phyloP scores from a whole-genome alignment of 768 basidiomycete species.

The Suillus bovinus region DNA sequence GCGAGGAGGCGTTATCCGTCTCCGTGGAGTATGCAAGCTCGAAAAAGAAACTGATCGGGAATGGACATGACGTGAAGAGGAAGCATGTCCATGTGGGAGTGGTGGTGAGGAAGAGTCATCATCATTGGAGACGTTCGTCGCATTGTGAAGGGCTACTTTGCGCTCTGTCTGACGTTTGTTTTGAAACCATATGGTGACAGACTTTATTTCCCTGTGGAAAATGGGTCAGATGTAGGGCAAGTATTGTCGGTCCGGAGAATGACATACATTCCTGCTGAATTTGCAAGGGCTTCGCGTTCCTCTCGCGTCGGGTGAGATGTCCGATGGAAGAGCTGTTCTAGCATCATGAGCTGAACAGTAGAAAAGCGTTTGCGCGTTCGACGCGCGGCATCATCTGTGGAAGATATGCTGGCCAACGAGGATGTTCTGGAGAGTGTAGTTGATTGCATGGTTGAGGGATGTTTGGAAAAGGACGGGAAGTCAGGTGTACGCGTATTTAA shows the following conservation, averaged over 20 bases:
- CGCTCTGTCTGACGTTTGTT: slow-evolving; percentile 48
- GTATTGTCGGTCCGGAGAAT: neutral
- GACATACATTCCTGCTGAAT: slow-evolving; percentile 62
- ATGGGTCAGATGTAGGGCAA: slow-evolving; percentile 15
- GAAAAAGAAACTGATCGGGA: slow-evolving; percentile 34
- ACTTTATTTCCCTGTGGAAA: slow-evolving; percentile 33
- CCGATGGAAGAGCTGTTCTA: slow-evolving; percentile 72
- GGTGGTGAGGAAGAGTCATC: slow-evolving; percentile 24
- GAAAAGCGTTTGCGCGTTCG: slow-evolving; percentile 74
- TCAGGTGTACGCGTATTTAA: slow-evolving; percentile 26
- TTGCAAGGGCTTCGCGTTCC: slow-evolving; percentile 65
- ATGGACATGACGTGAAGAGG: slow-evolving; percentile 35
- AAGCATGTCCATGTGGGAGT: slow-evolving; percentile 27
- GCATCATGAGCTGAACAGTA: slow-evolving; percentile 65
- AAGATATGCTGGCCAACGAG: slow-evolving; percentile 57
- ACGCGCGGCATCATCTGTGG: slow-evolving; percentile 45
- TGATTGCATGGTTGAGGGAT: slow-evolving; percentile 15
- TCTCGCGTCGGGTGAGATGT: slow-evolving; percentile 76
- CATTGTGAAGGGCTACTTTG: slow-evolving; percentile 48
- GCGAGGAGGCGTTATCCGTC: slow-evolving; percentile 31
- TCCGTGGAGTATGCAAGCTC: slow-evolving; percentile 24
- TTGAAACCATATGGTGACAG: slow-evolving; percentile 38
- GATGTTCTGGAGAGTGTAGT: slow-evolving; percentile 51
- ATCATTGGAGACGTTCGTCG: slow-evolving; percentile 18
- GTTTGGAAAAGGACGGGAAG: neutral